These are phyloP conservation scores for Rhododendron mucronatum DNA, from an alignment of 148 eudicot species.

Conservation along the genomic window DNA sequence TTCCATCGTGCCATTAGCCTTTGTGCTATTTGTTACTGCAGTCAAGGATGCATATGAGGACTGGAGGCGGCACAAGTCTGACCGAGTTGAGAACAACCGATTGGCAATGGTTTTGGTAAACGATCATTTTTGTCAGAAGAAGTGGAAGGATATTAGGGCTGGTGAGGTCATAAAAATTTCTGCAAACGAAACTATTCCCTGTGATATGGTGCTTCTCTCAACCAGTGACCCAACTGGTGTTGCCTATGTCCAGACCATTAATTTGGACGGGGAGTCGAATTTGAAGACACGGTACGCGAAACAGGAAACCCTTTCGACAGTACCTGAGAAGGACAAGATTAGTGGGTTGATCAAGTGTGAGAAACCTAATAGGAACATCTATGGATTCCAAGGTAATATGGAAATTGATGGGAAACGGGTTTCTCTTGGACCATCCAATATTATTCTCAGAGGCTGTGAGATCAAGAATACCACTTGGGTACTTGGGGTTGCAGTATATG, in stretches of 20 bases:
- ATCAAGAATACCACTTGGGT: slow-evolving; percentile 92
- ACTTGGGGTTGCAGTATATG: slow-evolving; percentile 83
- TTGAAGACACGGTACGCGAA: slow-evolving; percentile 95
- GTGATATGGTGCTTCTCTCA: slow-evolving; percentile 90
- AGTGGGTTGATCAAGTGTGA: slow-evolving; percentile 89
- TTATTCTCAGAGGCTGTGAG: slow-evolving; percentile 91
- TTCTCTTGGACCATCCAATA: slow-evolving; percentile 94
- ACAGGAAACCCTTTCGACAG: slow-evolving; percentile 75
- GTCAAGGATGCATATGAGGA: slow-evolving; percentile 95
- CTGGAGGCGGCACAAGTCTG: slow-evolving; percentile 77
- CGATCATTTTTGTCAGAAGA: slow-evolving; percentile 55
- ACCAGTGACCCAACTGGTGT: slow-evolving; percentile 98
- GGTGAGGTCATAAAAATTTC: slow-evolving; percentile 82
- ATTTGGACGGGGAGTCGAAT: slow-evolving; percentile 97
- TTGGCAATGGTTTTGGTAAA: slow-evolving; percentile 57
- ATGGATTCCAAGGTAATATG: slow-evolving; percentile 87
- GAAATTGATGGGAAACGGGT: slow-evolving; percentile 86
- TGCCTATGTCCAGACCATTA: slow-evolving; percentile 90
- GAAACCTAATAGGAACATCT: slow-evolving; percentile 91
- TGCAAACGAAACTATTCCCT: slow-evolving; percentile 77
- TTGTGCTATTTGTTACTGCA: slow-evolving; percentile 83
- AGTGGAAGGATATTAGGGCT: slow-evolving; percentile 81
- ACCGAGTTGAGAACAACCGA: slow-evolving; percentile 78
- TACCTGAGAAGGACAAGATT: slow-evolving; percentile 54
- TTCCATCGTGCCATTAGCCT: slow-evolving; percentile 80